Conservation (phyloP, 2,329 filamentous ascomycete species). For the Neopestalotiopsis sp. region DNA sequence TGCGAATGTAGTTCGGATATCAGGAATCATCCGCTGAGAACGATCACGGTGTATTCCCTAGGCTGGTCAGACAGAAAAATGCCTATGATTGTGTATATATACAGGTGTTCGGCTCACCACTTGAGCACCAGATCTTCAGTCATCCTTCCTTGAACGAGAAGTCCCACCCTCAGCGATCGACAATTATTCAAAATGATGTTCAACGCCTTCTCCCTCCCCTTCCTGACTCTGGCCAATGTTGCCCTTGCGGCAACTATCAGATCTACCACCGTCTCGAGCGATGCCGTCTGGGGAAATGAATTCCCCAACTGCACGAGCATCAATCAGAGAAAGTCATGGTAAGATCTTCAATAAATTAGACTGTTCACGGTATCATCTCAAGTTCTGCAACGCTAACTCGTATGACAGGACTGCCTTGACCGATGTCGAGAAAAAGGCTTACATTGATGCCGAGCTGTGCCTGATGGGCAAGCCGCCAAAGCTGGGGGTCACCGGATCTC, state of each 20-base stretch:
- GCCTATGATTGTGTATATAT: not conserved
- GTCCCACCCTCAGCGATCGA: not conserved
- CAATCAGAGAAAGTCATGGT: not conserved
- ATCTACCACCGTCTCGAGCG: not conserved
- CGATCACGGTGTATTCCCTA: too few species aligned
- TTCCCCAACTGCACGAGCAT: not conserved
- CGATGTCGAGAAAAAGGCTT: constrained; percentile 5
- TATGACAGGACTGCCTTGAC: not conserved
- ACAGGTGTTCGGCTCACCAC: not conserved
- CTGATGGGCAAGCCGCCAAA: constrained; percentile 15
- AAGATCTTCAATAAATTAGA: not conserved
- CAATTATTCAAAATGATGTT: not conserved
- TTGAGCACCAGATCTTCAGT: not conserved
- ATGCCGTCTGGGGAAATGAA: not conserved
- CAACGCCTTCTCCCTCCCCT: not conserved
- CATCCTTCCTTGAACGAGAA: not conserved
- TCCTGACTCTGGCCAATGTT: not conserved
- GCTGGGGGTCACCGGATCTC: not conserved
- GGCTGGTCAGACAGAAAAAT: not conserved
- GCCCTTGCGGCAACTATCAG: not conserved
- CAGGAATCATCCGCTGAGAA: too few species aligned
- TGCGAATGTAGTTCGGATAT: too few species aligned
- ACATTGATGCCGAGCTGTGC: constrained; percentile 15
- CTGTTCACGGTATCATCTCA: not conserved
- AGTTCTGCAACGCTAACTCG: not conserved